Evolutionary conservation across 2,329 filamentous ascomycete species (phyloP).

Genomic region (Diaporthe amygdali): DNA sequence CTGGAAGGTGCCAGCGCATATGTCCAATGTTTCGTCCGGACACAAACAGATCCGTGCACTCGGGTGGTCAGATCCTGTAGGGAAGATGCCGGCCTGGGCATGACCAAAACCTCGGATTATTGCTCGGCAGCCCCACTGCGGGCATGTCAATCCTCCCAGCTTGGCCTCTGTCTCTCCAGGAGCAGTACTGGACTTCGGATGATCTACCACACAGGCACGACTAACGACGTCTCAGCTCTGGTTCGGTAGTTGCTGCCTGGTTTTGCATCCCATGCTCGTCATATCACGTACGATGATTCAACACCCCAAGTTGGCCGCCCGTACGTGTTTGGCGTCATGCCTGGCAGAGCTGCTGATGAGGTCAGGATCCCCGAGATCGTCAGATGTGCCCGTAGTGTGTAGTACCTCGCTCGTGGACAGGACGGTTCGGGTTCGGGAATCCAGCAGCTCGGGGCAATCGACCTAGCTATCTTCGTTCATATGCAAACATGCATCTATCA

Average conservation of each 20-base stretch:
- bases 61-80: neutral
- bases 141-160: constrained; percentile 1
- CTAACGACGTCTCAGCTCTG: neutral
- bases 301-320: neutral
- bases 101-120: constrained; percentile 12
- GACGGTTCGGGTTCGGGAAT: neutral
- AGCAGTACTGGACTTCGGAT: neutral
- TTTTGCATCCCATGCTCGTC: neutral
- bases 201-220: neutral
- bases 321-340: neutral
- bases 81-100: constrained; percentile 4
- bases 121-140: constrained; percentile 10
- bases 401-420: neutral
- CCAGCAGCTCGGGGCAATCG: neutral
- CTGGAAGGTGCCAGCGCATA: constrained; percentile 3
- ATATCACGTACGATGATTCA: neutral
- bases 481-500: neutral
- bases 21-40: constrained; percentile 1
- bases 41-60: neutral
- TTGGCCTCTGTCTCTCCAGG: neutral
- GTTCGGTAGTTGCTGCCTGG: neutral
- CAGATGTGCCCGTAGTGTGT: neutral
- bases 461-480: neutral
- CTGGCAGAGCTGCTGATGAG: neutral
- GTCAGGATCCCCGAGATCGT: neutral